Evolutionary conservation across 257 asterid species (phyloP).

Genomic region (Penstemon barbatus): DNA sequence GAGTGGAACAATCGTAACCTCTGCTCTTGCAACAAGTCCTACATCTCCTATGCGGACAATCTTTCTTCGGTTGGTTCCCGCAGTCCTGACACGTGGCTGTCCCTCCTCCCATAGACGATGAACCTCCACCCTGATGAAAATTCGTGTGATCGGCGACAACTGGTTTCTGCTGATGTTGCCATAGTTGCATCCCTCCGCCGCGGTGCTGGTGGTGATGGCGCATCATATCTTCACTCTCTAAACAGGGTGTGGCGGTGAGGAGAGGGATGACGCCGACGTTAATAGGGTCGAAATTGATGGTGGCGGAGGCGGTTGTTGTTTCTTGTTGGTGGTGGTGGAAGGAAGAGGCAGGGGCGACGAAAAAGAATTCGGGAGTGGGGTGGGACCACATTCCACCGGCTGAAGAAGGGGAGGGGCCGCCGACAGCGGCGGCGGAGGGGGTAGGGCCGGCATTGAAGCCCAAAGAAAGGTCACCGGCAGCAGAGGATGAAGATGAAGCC

Average conservation of each 20-base stretch:
- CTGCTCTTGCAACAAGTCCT: constrained; percentile 67
- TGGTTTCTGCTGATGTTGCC: constrained; percentile 42
- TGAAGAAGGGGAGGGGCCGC: constrained; percentile 20
- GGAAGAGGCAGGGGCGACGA: constrained; percentile 67
- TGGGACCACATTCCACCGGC: constrained; percentile 63
- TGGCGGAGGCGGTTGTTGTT: constrained; percentile 26
- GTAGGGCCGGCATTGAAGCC: constrained; percentile 72
- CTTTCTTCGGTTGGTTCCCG: constrained; percentile 75
- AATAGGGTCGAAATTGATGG: constrained; percentile 55
- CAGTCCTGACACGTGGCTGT: constrained; percentile 60
- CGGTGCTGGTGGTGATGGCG: constrained; percentile 17
- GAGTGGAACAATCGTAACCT: constrained; percentile 59
- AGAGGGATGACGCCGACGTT: constrained; percentile 53
- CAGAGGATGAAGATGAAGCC: constrained; percentile 50
- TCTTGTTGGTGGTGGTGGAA: constrained; percentile 43
- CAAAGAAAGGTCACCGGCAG: constrained; percentile 65
- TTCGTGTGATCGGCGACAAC: constrained; percentile 26
- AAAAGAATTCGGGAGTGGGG: constrained; percentile 55
- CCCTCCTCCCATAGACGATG: constrained; percentile 13
- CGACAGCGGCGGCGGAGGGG: constrained; percentile 27
- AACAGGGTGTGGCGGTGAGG: constrained; percentile 50
- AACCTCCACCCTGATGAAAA: constrained; percentile 12
- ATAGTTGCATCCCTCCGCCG: constrained; percentile 47
- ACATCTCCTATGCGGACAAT: constrained; percentile 57
- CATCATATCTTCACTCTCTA: constrained; percentile 18